Percentiles rank a stretch among this genome's conserved stretches.
These are phyloP conservation scores for Fomitopsis betulina DNA, from an alignment of 1,284 basidiomycete species.

Conservation along the genomic window DNA sequence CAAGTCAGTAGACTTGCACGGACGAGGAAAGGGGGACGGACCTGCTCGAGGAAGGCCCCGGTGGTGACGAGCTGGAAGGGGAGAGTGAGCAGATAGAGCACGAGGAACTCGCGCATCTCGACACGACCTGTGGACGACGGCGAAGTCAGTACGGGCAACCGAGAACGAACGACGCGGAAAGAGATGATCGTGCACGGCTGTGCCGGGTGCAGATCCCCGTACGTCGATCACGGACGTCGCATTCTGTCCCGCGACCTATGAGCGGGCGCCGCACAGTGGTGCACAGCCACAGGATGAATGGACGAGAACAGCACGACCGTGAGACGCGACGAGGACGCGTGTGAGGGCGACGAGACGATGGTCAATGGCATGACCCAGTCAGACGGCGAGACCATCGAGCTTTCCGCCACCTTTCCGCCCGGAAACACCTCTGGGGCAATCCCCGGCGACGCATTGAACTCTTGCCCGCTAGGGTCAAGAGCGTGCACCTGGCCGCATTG, in stretches of 20 bases:
- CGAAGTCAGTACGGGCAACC: background rate
- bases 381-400: no score
- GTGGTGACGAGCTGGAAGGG: conserved; percentile 77
- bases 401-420: no score
- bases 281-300: background rate
- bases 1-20: background rate
- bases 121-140: conserved; percentile 49
- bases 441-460: no score
- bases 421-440: no score
- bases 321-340: background rate
- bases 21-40: background rate
- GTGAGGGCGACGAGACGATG: no score
- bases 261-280: background rate
- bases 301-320: background rate
- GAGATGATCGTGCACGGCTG: background rate
- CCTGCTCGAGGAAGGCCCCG: conserved; percentile 62
- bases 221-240: background rate
- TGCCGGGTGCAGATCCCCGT: background rate
- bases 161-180: background rate
- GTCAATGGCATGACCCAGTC: no score
- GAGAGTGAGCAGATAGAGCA: conserved; percentile 65
- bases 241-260: no score
- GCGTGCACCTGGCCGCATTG: no score
- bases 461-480: no score
- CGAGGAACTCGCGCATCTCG: conserved; percentile 63